Conservation (phyloP, 2,329 filamentous ascomycete genomes). For the Hortaea werneckii region DNA sequence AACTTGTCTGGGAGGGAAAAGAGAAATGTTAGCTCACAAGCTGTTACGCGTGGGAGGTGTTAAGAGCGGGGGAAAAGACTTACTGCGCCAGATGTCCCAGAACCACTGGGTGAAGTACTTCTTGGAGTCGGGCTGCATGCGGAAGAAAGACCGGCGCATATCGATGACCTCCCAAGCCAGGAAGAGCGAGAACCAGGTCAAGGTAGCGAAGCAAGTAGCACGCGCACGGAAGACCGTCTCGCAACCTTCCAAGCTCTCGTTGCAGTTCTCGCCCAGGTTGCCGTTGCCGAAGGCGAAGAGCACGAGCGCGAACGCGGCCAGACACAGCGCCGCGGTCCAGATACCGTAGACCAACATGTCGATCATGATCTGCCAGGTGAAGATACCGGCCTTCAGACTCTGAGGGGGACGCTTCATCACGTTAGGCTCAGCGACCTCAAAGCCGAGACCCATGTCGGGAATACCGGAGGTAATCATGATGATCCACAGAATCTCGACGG, state of each 20-base stretch:
- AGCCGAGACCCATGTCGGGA: slow-evolving; percentile 78
- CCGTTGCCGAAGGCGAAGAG: slow-evolving; percentile 53
- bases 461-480: slow-evolving; percentile 87
- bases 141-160: slow-evolving; percentile 63
- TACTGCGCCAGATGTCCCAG: slow-evolving; percentile 54
- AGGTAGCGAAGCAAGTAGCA: slow-evolving; percentile 61
- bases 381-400: slow-evolving; percentile 56
- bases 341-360: slow-evolving; percentile 73
- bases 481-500: slow-evolving; percentile 85
- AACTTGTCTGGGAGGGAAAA: too few species aligned
- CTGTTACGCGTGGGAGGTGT: too few species aligned
- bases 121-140: slow-evolving; percentile 55
- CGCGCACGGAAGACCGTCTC: slow-evolving; percentile 60
- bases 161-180: slow-evolving; percentile 71
- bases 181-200: slow-evolving; percentile 69
- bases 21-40: too few species aligned
- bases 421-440: slow-evolving; percentile 63
- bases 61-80: not conserved
- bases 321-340: slow-evolving; percentile 60
- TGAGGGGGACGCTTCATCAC: slow-evolving; percentile 75
- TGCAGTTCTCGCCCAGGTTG: slow-evolving; percentile 52
- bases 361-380: slow-evolving; percentile 64
- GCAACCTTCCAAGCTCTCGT: slow-evolving; percentile 48
- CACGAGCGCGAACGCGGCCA: slow-evolving; percentile 53
- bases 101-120: slow-evolving; percentile 57